These are phyloP conservation scores for Calocybe gambosa DNA, from an alignment of 1,284 basidiomycete species.

Conservation along the genomic window DNA sequence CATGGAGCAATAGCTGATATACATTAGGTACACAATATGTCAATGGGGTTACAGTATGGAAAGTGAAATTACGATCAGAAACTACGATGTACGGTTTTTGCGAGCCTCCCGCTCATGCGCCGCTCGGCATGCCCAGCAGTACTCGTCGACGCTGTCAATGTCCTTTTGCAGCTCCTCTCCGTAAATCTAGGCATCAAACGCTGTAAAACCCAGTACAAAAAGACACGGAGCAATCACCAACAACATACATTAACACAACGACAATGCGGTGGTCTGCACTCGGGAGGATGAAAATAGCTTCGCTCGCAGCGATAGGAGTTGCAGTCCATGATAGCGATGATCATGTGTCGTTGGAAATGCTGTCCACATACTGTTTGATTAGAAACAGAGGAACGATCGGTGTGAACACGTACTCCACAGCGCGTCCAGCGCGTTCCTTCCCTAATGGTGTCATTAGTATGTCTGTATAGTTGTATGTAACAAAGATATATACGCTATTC, in stretches of 20 bases:
- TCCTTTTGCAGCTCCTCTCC: conserved; percentile 49
- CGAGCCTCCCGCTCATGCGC: conserved; percentile 26
- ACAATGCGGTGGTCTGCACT: conserved; percentile 33
- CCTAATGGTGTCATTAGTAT: conserved; percentile 29
- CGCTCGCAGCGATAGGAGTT: conserved; percentile 52
- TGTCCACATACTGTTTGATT: conserved; percentile 20
- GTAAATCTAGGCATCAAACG: conserved; percentile 34
- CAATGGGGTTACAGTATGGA: background rate
- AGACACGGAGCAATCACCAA: background rate
- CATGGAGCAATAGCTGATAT: conserved; percentile 12
- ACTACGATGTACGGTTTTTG: conserved; percentile 10
- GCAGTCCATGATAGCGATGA: conserved; percentile 67
- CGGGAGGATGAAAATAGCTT: conserved; percentile 52
- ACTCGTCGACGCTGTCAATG: conserved; percentile 51
- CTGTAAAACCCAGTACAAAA: conserved; percentile 3
- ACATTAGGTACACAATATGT: conserved; percentile 12
- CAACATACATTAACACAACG: conserved; percentile 18
- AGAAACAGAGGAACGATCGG: background rate
- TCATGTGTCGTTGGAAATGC: conserved; percentile 69
- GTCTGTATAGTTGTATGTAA: background rate
- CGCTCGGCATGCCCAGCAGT: conserved; percentile 46
- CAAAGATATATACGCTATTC: conserved; percentile 42
- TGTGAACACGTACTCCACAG: conserved; percentile 49
- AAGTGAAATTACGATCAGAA: background rate
- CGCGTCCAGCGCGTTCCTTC: conserved; percentile 66